Percentiles rank a stretch among this genome's conserved stretches.
phyloP scores from a whole-genome alignment of 2,329 filamentous ascomycete species.

The Monosporascus sp. region DNA sequence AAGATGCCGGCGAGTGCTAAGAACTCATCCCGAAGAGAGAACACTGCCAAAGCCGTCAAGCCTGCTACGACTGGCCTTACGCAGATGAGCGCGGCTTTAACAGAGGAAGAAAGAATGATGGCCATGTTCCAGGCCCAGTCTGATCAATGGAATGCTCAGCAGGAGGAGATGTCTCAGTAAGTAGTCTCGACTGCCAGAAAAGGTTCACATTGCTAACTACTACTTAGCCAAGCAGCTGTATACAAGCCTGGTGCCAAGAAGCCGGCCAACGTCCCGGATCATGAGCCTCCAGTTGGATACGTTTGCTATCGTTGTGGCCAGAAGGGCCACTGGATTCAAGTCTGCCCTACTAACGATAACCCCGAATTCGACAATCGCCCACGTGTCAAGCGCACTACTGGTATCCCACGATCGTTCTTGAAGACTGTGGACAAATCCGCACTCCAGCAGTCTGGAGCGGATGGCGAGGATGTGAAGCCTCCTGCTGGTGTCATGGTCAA shows the following conservation, averaged over 20 bases:
- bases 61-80: constrained; percentile 51
- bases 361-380: constrained; percentile 92
- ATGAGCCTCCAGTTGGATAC: constrained; percentile 89
- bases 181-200: constrained; percentile 22
- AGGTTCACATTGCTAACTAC: constrained; percentile 4
- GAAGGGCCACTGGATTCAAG: constrained; percentile 99
- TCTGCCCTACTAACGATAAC: constrained; percentile 97
- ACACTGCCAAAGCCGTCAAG: constrained; percentile 54
- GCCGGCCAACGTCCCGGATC: constrained; percentile 74
- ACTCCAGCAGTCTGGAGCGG: constrained; percentile 67
- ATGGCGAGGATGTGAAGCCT: constrained; percentile 69
- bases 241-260: constrained; percentile 59
- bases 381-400: constrained; percentile 91
- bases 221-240: constrained; percentile 53
- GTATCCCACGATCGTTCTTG: constrained; percentile 90
- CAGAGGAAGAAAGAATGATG: constrained; percentile 88
- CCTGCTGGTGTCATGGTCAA: constrained; percentile 94
- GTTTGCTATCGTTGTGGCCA: constrained; percentile 94
- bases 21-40: constrained; percentile 65
- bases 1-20: constrained; percentile 90
- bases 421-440: constrained; percentile 92
- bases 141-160: constrained; percentile 87
- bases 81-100: constrained; percentile 73
- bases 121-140: constrained; percentile 88
- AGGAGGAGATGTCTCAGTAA: constrained; percentile 85